These are phyloP conservation scores for Stropharia rugosoannulata DNA, from an alignment of 768 basidiomycete species.

Conservation along the genomic window DNA sequence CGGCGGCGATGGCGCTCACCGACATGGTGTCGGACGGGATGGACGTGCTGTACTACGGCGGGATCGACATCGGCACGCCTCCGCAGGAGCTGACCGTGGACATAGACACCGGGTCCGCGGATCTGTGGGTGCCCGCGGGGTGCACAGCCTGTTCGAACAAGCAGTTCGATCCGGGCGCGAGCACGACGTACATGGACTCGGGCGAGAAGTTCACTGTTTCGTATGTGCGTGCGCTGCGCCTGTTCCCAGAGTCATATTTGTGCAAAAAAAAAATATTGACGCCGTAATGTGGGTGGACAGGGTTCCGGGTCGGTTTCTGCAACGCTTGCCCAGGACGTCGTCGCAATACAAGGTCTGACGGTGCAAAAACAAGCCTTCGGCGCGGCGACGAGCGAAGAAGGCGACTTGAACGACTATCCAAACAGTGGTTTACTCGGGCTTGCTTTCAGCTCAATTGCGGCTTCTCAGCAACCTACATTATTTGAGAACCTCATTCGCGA, in stretches of 20 bases:
- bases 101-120: slow-evolving; percentile 69
- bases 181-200: slow-evolving; percentile 39
- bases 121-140: slow-evolving; percentile 53
- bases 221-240: slow-evolving; percentile 37
- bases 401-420: slow-evolving; percentile 49
- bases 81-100: slow-evolving; percentile 52
- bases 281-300: slow-evolving; percentile 23
- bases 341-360: slow-evolving; percentile 43
- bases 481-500: slow-evolving; percentile 59
- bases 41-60: slow-evolving; percentile 30
- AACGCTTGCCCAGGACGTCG: slow-evolving; percentile 46
- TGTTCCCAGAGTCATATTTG: neutral
- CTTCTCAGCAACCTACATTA: slow-evolving; percentile 46
- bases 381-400: slow-evolving; percentile 42
- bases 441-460: slow-evolving; percentile 58
- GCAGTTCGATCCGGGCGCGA: slow-evolving; percentile 37
- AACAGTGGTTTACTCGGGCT: slow-evolving; percentile 61
- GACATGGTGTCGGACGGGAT: slow-evolving; percentile 21
- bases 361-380: slow-evolving; percentile 57
- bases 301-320: slow-evolving; percentile 56
- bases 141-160: slow-evolving; percentile 37
- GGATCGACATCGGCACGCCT: slow-evolving; percentile 52
- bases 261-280: neutral
- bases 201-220: slow-evolving; percentile 32
- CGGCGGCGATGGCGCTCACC: slow-evolving; percentile 20